Base-by-base conservation (phyloP, 805 yeast species). In the Zygotorulaspora chibaensis region DNA sequence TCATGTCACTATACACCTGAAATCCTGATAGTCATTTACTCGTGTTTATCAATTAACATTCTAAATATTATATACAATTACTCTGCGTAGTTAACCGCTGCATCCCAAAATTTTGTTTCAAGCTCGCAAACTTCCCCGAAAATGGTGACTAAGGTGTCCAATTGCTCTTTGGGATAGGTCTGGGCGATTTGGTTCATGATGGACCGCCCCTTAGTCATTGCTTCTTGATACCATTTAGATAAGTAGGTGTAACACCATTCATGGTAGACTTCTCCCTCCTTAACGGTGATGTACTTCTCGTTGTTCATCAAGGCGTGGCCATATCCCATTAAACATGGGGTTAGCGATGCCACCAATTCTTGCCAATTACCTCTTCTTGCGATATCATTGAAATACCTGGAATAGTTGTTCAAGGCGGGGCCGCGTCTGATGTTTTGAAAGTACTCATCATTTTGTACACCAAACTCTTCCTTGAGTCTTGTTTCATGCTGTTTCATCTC, bases 301-400 rank as follows among this genome's bases (percentile, higher is more conserved):
- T 63, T 54, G 5, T 58, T 53, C 2, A 47, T 35, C 0, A 79
- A 77, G 1, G 89, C 88, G 39, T 75, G 71, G 29, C 75, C 76
- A 59, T 84, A 84, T 1, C 95, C 95, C 59, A 81, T 75, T 40
- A 84, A 64, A 62, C 95, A 86, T 1, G 95, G 93, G 7, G 87
- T 76, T 43, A 84, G 63, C 0, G 91, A 86, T 7, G 82, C 75
- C 47, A 79, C 79, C 42, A 84, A 74, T 38, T 81, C 85, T 26
- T 81, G 61, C 77, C 82, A 82, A 58, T 82, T 82, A 23, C 76
- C 74, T 34, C 66, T 67, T 18, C 69, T 64, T 3, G 83, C 83
- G 5, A 83, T 65, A 16, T 76, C 72, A 34, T 73, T 56, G 47
- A 87, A 68, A 52, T 79, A 84, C 31, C 82, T 71, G 28, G 84